Percentiles rank a stretch among this genome's conserved stretches.
Conservation (phyloP, 2,329 filamentous ascomycete species). For the Curvularia sp. region DNA sequence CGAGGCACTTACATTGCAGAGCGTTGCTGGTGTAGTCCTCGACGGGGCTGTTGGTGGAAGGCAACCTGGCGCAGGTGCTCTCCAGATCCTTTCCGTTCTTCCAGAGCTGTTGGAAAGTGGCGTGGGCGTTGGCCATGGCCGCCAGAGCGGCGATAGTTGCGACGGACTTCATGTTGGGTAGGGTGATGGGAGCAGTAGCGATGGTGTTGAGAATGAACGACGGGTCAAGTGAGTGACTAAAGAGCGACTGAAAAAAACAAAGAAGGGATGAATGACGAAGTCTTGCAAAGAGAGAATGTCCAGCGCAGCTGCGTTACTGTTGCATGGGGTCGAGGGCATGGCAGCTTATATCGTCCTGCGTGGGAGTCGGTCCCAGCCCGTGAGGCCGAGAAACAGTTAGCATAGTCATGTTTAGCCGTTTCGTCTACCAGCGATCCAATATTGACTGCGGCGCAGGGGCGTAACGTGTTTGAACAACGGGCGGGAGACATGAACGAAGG, state of each 20-base stretch:
- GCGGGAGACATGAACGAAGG: conserved; percentile 30
- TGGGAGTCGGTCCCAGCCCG: conserved; percentile 22
- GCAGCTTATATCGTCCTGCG: conserved; percentile 31
- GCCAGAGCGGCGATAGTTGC: conserved; percentile 37
- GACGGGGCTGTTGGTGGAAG: conserved; percentile 39
- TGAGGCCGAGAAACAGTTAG: conserved; percentile 28
- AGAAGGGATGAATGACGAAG: conserved; percentile 25
- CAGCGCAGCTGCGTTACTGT: conserved; percentile 43
- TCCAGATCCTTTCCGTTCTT: conserved; percentile 42
- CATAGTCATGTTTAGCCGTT: conserved; percentile 31
- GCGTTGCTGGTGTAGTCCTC: conserved; percentile 43
- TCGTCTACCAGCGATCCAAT: conserved; percentile 37
- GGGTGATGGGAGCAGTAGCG: conserved; percentile 4
- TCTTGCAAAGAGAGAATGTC: conserved; percentile 38
- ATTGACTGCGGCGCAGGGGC: conserved; percentile 26
- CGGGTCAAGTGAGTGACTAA: conserved; percentile 29
- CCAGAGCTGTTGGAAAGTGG: conserved; percentile 43
- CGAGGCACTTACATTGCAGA: conserved; percentile 30
- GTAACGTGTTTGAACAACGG: conserved; percentile 31
- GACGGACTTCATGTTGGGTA: conserved; percentile 35
- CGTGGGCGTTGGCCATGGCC: conserved; percentile 39
- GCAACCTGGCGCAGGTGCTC: conserved; percentile 40
- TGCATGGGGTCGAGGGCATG: conserved; percentile 12
- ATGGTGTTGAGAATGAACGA: conserved; percentile 27
- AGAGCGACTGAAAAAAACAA: conserved; percentile 34